Conservation (phyloP, 306 rosid species). For the Abrus pulchellus region DNA sequence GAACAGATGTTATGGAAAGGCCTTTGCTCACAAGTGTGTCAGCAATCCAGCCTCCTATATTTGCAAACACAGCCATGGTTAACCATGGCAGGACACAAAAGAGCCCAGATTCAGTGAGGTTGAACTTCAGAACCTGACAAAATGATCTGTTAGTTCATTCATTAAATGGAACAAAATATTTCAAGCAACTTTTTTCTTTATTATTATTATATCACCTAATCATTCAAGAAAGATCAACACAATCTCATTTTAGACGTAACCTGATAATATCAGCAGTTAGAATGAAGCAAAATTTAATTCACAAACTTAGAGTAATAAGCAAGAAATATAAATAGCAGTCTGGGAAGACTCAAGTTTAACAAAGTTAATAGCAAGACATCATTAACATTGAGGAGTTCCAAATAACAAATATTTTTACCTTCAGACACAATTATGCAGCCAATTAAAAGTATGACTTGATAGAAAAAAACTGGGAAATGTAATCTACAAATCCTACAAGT, state of each 20-base stretch:
- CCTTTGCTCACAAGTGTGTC: slow-evolving; percentile 96
- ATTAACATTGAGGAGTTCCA: slow-evolving; percentile 31
- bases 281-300: neutral
- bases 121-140: slow-evolving; percentile 94
- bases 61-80: slow-evolving; percentile 96
- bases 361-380: neutral
- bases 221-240: slow-evolving; percentile 32
- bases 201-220: slow-evolving; percentile 1
- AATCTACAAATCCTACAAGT: slow-evolving; percentile 5
- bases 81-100: slow-evolving; percentile 97
- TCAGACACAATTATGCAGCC: slow-evolving; percentile 7
- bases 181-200: neutral
- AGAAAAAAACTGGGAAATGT: slow-evolving; percentile 6
- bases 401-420: slow-evolving; percentile 26
- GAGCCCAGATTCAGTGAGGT: slow-evolving; percentile 96
- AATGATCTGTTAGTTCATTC: slow-evolving; percentile 45
- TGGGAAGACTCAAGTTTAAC: slow-evolving; percentile 30
- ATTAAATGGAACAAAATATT: slow-evolving; percentile 22
- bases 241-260: slow-evolving; percentile 34
- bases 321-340: slow-evolving; percentile 22
- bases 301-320: slow-evolving; percentile 10
- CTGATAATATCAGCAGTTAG: neutral
- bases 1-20: slow-evolving; percentile 83
- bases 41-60: slow-evolving; percentile 99
- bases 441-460: slow-evolving; percentile 16